phyloP scores from a whole-genome alignment of 495 filamentous ascomycete genomes.

The Aspergillus heteromorphus region DNA sequence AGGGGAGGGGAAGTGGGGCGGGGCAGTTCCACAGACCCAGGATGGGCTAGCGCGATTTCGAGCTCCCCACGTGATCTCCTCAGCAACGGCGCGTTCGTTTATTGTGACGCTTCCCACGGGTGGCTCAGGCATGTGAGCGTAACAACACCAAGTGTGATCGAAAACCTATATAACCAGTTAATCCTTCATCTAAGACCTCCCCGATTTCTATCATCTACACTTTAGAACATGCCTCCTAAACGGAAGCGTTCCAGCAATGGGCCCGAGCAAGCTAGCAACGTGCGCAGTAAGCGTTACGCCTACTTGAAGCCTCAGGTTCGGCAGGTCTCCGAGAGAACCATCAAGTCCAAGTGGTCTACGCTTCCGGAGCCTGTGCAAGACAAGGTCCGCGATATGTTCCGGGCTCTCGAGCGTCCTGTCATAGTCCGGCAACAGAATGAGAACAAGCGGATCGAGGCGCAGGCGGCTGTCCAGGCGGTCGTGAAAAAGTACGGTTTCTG shows the following conservation, averaged over 20 bases:
- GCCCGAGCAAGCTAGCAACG: conserved; percentile 18
- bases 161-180: neutral
- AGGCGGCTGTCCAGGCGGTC: conserved; percentile 45
- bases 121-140: neutral
- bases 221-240: conserved; percentile 30
- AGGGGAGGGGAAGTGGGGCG: no score
- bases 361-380: conserved; percentile 47
- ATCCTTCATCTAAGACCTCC: neutral
- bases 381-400: conserved; percentile 49
- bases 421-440: conserved; percentile 51
- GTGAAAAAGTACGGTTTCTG: conserved; percentile 36
- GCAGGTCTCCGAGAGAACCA: conserved; percentile 49
- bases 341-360: conserved; percentile 55
- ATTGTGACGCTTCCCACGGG: neutral
- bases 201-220: neutral
- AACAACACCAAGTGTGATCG: neutral
- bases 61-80: neutral
- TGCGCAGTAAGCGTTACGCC: conserved; percentile 32
- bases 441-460: conserved; percentile 50
- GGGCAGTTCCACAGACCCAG: neutral
- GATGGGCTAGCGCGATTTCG: neutral
- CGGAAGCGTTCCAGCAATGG: conserved; percentile 27
- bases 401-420: conserved; percentile 50
- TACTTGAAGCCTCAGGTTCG: conserved; percentile 46
- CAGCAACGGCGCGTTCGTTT: neutral